Base-by-base conservation (phyloP, 2,329 filamentous ascomycete genomes). In the Fusarium papillatum region DNA sequence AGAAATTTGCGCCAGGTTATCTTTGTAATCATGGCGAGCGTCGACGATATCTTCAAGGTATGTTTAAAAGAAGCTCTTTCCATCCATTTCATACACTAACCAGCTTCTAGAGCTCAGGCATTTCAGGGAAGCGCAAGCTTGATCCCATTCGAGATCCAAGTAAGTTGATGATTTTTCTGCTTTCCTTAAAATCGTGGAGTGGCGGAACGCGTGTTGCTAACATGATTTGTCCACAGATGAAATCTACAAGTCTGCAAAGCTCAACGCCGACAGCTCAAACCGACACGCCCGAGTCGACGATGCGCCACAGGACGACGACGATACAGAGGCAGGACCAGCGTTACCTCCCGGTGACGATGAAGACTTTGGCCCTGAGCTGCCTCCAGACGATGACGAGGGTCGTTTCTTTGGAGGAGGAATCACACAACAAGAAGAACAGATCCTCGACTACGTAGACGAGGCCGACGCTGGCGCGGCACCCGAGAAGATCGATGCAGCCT, bases 351-450 rank as follows among this genome's bases (percentile, higher is more conserved):
- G 86, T 11, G 89, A 91, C 60, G 86, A 89, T 4, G 87, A 88
- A 50, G 89, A 86, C 69, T 86, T 86, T 70, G 86, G 86, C 26
- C 86, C 86, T 11, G 78, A 84, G 3, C 71, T 83, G 19, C 85
- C 87, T 4, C 89, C 89, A 14, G 86, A 87, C 24, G 89, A 91
- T 79, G 95, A 98, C 65, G 97, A 98, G 75, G 97, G 96, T 1
- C 93, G 97, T 14, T 99, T 99, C 87, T 99, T 98, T 79, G 97
- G 96, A 53, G 95, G 95, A 66, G 97, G 97, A 39, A 93, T 99
- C 79, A 95, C 93, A 31, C 90, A 93, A 69, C 90, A 95, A 76
- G 95, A 97, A 76, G 93, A 92, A 4, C 91, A 95, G 78, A 95
- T 97, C 24, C 89, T 99, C 80, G 94, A 98, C 84, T 98, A 94